A percentile compares a stretch with the other conserved stretches of the same genome.
Evolutionary conservation across 495 filamentous ascomycete species (phyloP).

Genomic region (Darksidea phi): DNA sequence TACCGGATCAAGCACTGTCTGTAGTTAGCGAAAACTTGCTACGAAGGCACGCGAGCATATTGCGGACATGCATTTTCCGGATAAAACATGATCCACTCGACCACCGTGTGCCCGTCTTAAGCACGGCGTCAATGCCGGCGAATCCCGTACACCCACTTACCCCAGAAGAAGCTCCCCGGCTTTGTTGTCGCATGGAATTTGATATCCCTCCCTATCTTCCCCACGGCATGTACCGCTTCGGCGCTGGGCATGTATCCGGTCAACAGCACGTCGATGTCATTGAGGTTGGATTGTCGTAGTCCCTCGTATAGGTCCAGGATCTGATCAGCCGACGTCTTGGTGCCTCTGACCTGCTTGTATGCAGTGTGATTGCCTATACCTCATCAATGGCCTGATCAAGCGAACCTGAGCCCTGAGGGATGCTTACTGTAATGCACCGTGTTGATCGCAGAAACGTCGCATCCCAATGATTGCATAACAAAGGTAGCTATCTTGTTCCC

Average conservation of each 20-base stretch:
- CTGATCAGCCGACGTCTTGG: constrained; percentile 72
- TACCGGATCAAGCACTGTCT: constrained; percentile 83
- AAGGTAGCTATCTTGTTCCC: constrained; percentile 95
- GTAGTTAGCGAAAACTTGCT: constrained; percentile 9
- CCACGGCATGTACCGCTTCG: constrained; percentile 76
- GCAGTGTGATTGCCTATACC: constrained; percentile 83
- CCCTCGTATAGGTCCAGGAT: constrained; percentile 84
- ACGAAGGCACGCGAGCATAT: too few species aligned
- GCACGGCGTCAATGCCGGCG: too few species aligned
- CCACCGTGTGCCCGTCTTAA: too few species aligned
- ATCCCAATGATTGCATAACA: constrained; percentile 87
- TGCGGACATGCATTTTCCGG: too few species aligned
- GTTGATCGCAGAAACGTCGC: constrained; percentile 88
- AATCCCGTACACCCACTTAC: constrained; percentile 45
- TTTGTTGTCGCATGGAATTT: constrained; percentile 61
- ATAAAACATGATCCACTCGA: too few species aligned
- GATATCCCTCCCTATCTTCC: constrained; percentile 76
- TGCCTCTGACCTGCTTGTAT: constrained; percentile 83
- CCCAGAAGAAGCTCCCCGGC: constrained; percentile 88
- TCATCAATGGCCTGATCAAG: constrained; percentile 12
- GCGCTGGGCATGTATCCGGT: constrained; percentile 90
- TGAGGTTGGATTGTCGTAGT: constrained; percentile 74
- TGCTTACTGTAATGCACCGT: constrained; percentile 87
- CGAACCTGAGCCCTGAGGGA: constrained; percentile 1
- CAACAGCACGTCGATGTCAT: constrained; percentile 86